phyloP scores from a whole-genome alignment of 768 basidiomycete genomes.

The Candolleomyces eurysporus region DNA sequence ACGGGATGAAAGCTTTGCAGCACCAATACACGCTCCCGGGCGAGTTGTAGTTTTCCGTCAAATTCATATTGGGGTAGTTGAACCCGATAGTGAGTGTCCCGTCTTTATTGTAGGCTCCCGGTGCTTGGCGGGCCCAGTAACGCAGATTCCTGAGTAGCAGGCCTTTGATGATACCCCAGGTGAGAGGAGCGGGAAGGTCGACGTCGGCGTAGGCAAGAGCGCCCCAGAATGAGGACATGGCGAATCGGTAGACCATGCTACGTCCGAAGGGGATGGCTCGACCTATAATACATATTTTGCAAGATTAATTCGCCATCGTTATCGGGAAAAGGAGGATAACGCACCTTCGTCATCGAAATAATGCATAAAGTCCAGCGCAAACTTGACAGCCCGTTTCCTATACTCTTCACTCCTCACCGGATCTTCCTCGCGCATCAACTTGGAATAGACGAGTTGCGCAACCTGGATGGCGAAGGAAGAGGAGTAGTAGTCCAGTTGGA shows the following conservation, averaged over 20 bases:
- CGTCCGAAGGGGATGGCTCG: constrained; percentile 75
- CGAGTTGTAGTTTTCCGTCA: constrained; percentile 80
- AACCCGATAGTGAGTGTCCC: constrained; percentile 74
- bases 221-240: constrained; percentile 81
- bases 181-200: constrained; percentile 64
- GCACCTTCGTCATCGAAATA: constrained; percentile 74
- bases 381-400: constrained; percentile 57
- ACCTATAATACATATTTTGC: constrained; percentile 34
- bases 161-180: constrained; percentile 75
- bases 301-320: neutral
- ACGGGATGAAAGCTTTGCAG: constrained; percentile 71
- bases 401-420: constrained; percentile 65
- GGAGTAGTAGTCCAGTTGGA: constrained; percentile 79
- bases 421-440: constrained; percentile 59
- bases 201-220: constrained; percentile 72
- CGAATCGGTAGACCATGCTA: constrained; percentile 75
- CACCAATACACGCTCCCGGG: constrained; percentile 81
- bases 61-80: constrained; percentile 68
- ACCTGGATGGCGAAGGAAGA: constrained; percentile 80
- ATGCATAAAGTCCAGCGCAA: constrained; percentile 69
- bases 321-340: constrained; percentile 3
- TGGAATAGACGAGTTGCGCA: constrained; percentile 70
- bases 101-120: constrained; percentile 59
- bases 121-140: constrained; percentile 59
- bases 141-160: constrained; percentile 70